Conservation (phyloP, 2,329 filamentous ascomycete species). For the Fusarium sp. region DNA sequence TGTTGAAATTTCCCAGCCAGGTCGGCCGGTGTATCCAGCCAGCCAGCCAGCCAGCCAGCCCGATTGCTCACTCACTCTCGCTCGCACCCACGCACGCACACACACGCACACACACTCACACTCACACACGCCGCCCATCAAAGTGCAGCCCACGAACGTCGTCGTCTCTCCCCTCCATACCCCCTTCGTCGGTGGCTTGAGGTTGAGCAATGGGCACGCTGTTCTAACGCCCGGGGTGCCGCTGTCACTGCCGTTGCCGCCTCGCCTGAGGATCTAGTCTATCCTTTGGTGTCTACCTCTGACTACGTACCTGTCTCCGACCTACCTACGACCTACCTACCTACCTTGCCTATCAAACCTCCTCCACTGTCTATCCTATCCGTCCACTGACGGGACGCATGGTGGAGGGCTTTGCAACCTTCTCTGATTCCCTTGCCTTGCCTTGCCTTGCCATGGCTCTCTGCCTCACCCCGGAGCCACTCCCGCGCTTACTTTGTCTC, state of each 20-base stretch:
- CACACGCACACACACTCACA: not conserved
- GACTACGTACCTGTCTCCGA: not conserved
- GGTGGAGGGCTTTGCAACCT: constrained; percentile 7
- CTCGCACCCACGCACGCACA: not conserved
- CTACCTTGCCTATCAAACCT: constrained; percentile 3
- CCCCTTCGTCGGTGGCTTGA: constrained; percentile 39
- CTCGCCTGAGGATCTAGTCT: constrained; percentile 30
- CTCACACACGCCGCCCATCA: constrained; percentile 10
- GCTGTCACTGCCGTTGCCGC: constrained; percentile 5
- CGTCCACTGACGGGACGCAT: constrained; percentile 21
- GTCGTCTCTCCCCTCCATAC: not conserved
- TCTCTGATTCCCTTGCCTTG: constrained; percentile 16
- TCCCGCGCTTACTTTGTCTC: constrained; percentile 25
- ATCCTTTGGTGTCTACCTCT: not conserved
- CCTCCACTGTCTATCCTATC: constrained; percentile 15
- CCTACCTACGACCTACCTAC: not conserved
- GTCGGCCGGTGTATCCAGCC: constrained; percentile 24
- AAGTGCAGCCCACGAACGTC: constrained; percentile 18
- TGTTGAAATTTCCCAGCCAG: constrained; percentile 16
- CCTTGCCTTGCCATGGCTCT: constrained; percentile 21
- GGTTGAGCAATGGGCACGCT: constrained; percentile 39
- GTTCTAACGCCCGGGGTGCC: constrained; percentile 30
- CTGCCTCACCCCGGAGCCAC: constrained; percentile 16
- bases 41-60: constrained; percentile 6
- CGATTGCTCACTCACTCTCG: not conserved